Evolutionary conservation across 2,329 filamentous ascomycete species (phyloP).

Genomic region (Corynespora cassiicola): DNA sequence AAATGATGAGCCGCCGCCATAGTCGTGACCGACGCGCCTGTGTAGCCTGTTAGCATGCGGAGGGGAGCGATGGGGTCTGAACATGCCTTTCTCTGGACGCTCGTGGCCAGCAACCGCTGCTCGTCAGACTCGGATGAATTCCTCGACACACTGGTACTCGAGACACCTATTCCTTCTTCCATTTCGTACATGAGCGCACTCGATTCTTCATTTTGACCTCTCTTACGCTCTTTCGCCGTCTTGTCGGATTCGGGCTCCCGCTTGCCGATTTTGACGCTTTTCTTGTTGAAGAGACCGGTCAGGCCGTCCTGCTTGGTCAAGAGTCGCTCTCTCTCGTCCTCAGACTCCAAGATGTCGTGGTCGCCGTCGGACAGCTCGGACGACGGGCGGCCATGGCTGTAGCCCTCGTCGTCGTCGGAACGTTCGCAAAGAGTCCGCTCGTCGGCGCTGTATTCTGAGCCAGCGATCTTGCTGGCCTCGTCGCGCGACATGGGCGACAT

Average conservation of each 20-base stretch:
- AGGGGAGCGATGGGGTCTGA: background rate
- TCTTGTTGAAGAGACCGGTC: slow-evolving; percentile 33
- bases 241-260: slow-evolving; percentile 24
- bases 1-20: slow-evolving; percentile 49
- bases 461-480: slow-evolving; percentile 15
- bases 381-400: slow-evolving; percentile 38
- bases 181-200: slow-evolving; percentile 86
- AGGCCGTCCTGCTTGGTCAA: slow-evolving; percentile 38
- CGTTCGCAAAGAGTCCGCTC: slow-evolving; percentile 40
- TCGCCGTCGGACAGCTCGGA: slow-evolving; percentile 44
- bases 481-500: slow-evolving; percentile 31
- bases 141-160: slow-evolving; percentile 49
- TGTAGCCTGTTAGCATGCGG: slow-evolving; percentile 43
- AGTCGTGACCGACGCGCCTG: slow-evolving; percentile 40
- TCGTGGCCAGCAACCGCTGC: slow-evolving; percentile 61
- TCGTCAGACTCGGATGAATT: slow-evolving; percentile 54
- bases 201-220: slow-evolving; percentile 65
- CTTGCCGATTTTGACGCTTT: slow-evolving; percentile 37
- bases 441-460: slow-evolving; percentile 33
- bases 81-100: slow-evolving; percentile 42
- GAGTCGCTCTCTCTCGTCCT: slow-evolving; percentile 55
- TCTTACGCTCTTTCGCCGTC: slow-evolving; percentile 47
- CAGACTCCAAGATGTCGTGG: slow-evolving; percentile 50
- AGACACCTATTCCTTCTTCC: slow-evolving; percentile 79
- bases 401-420: slow-evolving; percentile 37